Conservation (phyloP, 345 rosid genomes). For the Linum tenue region DNA sequence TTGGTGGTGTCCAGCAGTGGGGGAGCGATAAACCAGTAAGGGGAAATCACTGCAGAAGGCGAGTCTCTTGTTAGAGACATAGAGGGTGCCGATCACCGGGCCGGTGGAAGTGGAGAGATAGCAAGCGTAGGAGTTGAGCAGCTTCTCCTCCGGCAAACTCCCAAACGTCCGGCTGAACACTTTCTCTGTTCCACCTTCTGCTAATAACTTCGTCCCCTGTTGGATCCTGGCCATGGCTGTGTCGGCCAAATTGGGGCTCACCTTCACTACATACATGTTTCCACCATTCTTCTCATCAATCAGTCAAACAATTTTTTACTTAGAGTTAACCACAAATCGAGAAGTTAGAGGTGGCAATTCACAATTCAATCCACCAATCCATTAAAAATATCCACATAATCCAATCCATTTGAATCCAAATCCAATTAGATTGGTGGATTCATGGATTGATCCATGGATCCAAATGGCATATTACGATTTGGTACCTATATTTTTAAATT, state of each 20-base stretch:
- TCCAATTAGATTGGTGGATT: too few species aligned
- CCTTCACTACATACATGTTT: slow-evolving; percentile 38
- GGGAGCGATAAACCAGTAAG: slow-evolving; percentile 27
- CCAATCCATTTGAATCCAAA: too few species aligned
- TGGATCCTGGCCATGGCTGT: slow-evolving; percentile 79
- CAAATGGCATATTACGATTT: too few species aligned
- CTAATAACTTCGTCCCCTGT: slow-evolving; percentile 59
- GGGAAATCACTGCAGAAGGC: slow-evolving; percentile 67
- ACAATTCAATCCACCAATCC: too few species aligned
- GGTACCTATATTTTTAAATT: too few species aligned
- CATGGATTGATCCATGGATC: too few species aligned
- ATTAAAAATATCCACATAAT: too few species aligned
- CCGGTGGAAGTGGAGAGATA: slow-evolving; percentile 65
- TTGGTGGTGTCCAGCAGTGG: slow-evolving; percentile 32
- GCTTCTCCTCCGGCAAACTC: slow-evolving; percentile 44
- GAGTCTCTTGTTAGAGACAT: slow-evolving; percentile 47
- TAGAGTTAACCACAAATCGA: too few species aligned
- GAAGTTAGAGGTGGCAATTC: too few species aligned
- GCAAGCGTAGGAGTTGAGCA: slow-evolving; percentile 60
- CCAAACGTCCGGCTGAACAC: slow-evolving; percentile 60
- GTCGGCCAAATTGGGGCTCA: slow-evolving; percentile 54
- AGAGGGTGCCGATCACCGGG: slow-evolving; percentile 66
- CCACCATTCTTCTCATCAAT: neutral
- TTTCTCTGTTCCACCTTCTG: slow-evolving; percentile 74
- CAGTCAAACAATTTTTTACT: too few species aligned